phyloP scores from a whole-genome alignment of 805 yeast species.

The Cyberlindnera nakhonratchasimensis region DNA sequence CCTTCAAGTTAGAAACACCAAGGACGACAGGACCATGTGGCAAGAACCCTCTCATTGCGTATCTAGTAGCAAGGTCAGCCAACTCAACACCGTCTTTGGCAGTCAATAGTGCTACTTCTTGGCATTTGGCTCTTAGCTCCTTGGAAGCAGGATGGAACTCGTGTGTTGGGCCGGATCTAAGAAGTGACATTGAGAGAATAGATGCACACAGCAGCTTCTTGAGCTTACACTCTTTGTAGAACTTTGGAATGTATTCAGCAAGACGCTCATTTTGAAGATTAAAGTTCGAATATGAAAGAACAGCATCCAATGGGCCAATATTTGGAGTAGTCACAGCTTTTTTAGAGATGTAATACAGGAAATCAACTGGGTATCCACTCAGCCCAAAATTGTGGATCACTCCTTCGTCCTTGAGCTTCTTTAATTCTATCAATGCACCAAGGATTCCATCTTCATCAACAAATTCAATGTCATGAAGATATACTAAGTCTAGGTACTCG shows the following conservation, averaged over 20 bases:
- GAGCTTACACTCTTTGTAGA: constrained; percentile 52
- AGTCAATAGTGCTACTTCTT: constrained; percentile 38
- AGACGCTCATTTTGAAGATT: constrained; percentile 72
- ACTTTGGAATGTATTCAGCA: constrained; percentile 43
- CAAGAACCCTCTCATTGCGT: constrained; percentile 49
- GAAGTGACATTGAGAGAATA: constrained; percentile 81
- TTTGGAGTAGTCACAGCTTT: constrained; percentile 32
- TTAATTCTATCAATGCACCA: constrained; percentile 62
- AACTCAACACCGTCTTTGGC: constrained; percentile 49
- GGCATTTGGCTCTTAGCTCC: constrained; percentile 46
- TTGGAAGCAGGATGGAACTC: constrained; percentile 77
- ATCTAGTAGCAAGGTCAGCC: constrained; percentile 80
- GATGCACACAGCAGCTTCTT: constrained; percentile 72
- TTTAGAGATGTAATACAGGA: constrained; percentile 51
- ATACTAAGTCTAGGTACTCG: constrained; percentile 71
- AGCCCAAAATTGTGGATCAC: constrained; percentile 56
- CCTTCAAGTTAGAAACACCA: constrained; percentile 67
- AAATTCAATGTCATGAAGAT: constrained; percentile 88
- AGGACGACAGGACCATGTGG: constrained; percentile 57
- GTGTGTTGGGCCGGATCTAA: constrained; percentile 64
- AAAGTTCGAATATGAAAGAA: constrained; percentile 76
- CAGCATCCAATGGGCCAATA: constrained; percentile 67
- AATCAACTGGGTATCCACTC: constrained; percentile 83
- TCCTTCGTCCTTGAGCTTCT: constrained; percentile 60
- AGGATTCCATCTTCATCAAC: constrained; percentile 50